phyloP scores from a whole-genome alignment of 2,329 filamentous ascomycete species.

The Monilinia laxa region DNA sequence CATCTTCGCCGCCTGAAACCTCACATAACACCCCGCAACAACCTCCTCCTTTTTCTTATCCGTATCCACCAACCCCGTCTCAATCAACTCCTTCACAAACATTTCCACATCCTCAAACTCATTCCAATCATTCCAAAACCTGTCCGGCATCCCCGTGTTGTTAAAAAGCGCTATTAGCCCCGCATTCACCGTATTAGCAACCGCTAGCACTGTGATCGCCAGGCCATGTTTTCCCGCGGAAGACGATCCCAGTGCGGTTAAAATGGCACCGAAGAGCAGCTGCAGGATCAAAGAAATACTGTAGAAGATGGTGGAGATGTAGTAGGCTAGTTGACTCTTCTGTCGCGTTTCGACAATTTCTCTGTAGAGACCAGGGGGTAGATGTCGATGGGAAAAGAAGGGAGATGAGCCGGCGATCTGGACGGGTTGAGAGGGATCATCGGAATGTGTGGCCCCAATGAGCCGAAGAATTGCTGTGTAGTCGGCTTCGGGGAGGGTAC shows the following conservation, averaged over 20 bases:
- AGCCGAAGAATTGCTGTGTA: slow-evolving; percentile 1
- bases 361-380: slow-evolving; percentile 32
- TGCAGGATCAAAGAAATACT: slow-evolving; percentile 31
- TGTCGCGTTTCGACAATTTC: slow-evolving; percentile 28
- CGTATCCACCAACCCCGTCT: slow-evolving; percentile 24
- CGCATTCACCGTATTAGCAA: slow-evolving; percentile 31
- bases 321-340: slow-evolving; percentile 28
- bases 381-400: slow-evolving; percentile 16
- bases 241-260: slow-evolving; percentile 32
- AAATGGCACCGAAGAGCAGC: slow-evolving; percentile 33
- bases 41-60: slow-evolving; percentile 23
- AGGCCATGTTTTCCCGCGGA: slow-evolving; percentile 23
- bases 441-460: slow-evolving; percentile 8
- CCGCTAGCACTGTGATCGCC: slow-evolving; percentile 32
- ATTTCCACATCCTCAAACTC: slow-evolving; percentile 31
- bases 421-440: slow-evolving; percentile 13
- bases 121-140: slow-evolving; percentile 30
- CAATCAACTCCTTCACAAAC: slow-evolving; percentile 25
- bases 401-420: slow-evolving; percentile 14
- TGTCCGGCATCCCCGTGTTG: slow-evolving; percentile 30
- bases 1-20: slow-evolving; percentile 23
- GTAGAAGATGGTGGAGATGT: slow-evolving; percentile 29
- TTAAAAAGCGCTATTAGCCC: slow-evolving; percentile 31
- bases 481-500: slow-evolving; percentile 13
- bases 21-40: slow-evolving; percentile 25